Conservation (phyloP, 306 rosid species). For the Prinsepia uniflora region DNA sequence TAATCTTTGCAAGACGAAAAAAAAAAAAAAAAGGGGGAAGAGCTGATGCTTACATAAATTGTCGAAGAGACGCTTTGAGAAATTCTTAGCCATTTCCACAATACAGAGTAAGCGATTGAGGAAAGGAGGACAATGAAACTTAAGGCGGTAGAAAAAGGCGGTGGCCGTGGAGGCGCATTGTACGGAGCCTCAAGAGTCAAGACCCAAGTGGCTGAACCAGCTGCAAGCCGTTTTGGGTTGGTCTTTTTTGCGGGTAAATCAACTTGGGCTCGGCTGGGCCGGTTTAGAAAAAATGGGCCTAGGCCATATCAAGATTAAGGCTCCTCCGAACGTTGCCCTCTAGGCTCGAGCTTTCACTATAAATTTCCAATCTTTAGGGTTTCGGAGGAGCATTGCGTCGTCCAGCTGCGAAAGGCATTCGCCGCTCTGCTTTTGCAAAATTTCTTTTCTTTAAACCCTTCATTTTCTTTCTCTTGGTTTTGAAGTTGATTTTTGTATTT, state of each 20-base stretch:
- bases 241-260: background rate
- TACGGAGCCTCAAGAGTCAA: background rate
- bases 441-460: background rate
- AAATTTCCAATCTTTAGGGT: background rate
- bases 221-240: background rate
- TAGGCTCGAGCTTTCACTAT: slow-evolving; percentile 1
- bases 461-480: background rate
- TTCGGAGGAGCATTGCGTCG: background rate
- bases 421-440: background rate
- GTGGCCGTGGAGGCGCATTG: slow-evolving; percentile 13
- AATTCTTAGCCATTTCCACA: slow-evolving; percentile 20
- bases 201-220: background rate
- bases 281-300: background rate
- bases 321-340: background rate
- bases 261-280: background rate
- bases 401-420: background rate
- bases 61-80: slow-evolving; percentile 23
- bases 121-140: background rate
- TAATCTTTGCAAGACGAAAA: background rate
- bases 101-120: background rate
- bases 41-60: slow-evolving; percentile 17
- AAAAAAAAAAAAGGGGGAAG: background rate
- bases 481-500: background rate
- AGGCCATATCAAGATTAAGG: background rate
- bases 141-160: slow-evolving; percentile 4